Evolutionary conservation across 2,329 filamentous ascomycete genomes (phyloP), one percentile per base, ranked within the genome.

Genomic region (Tolypocladium nubicola): DNA sequence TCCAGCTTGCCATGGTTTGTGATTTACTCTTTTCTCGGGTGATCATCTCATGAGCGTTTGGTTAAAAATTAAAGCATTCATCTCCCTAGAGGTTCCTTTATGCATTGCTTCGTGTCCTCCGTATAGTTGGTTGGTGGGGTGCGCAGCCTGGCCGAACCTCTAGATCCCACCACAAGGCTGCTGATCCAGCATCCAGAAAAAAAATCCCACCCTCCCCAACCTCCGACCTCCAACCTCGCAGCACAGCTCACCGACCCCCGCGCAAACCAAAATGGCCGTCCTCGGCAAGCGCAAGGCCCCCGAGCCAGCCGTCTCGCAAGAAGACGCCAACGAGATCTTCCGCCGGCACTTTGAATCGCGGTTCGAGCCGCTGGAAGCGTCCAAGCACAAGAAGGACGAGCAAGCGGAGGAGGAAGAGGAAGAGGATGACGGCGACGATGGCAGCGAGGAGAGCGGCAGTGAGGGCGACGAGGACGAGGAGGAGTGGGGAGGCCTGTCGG

Each of bases 301-400:
- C 14, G 65, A 64, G 39, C 64, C 67, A 4, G 58, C 65, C 2
- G 56, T 70, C 30, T 72, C 69, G 1, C 70, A 74, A 45, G 76
- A 82, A 61, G 80, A 85, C 58, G 79, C 88, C 14, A 84, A 89
- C 64, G 89, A 87, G 57, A 81, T 92, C 58, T 89, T 99, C 66
- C 85, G 86, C 58, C 84, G 83, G 64, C 88, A 93, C 68, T 97
- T 97, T 68, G 94, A 97, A 73, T 83, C 89, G 35, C 86, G 88
- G 68, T 97, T 97, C 75, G 83, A 85, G 68, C 90, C 93, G 10
- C 71, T 96, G 43, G 77, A 77, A 45, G 69, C 71, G 66, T 56
- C 45, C 59, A 60, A n/a, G 11, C 21, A 37, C 9, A 50, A 35
- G 16, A 35, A 30, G 26, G 13, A 9, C 5, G 40, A 41, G 19